These are phyloP conservation scores for Echinosophora koreensis DNA, from an alignment of 306 rosid species.

Conservation along the genomic window DNA sequence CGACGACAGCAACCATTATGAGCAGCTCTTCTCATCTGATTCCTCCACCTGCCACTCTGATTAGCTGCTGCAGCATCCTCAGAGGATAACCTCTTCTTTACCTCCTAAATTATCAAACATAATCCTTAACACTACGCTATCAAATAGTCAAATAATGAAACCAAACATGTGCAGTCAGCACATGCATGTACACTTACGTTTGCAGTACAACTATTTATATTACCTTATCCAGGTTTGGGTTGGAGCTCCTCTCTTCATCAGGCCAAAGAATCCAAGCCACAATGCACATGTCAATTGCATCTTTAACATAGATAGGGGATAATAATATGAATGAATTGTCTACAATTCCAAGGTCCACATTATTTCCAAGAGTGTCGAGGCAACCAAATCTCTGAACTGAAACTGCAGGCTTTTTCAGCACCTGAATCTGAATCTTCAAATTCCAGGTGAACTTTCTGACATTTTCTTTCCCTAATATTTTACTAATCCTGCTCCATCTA, in stretches of 20 bases:
- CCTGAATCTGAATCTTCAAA: slow-evolving; percentile 90
- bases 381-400: slow-evolving; percentile 76
- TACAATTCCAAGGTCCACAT: slow-evolving; percentile 61
- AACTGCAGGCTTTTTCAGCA: slow-evolving; percentile 77
- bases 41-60: slow-evolving; percentile 90
- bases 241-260: slow-evolving; percentile 91
- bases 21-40: slow-evolving; percentile 96
- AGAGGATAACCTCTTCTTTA: slow-evolving; percentile 82
- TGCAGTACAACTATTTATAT: slow-evolving; percentile 24
- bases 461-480: slow-evolving; percentile 69
- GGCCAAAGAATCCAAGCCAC: slow-evolving; percentile 98
- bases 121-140: slow-evolving; percentile 35
- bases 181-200: not conserved
- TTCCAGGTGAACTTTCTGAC: slow-evolving; percentile 86
- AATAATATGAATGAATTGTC: slow-evolving; percentile 69
- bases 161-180: not conserved
- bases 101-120: slow-evolving; percentile 66
- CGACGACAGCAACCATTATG: slow-evolving; percentile 97
- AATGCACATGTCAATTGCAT: slow-evolving; percentile 81
- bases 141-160: slow-evolving; percentile 10
- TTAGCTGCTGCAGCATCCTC: slow-evolving; percentile 86
- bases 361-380: slow-evolving; percentile 58
- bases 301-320: slow-evolving; percentile 61
- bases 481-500: slow-evolving; percentile 80
- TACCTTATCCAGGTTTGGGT: slow-evolving; percentile 96